These are phyloP conservation scores for Neobulgaria alba DNA, from an alignment of 2,329 filamentous ascomycete species.

Conservation along the genomic window DNA sequence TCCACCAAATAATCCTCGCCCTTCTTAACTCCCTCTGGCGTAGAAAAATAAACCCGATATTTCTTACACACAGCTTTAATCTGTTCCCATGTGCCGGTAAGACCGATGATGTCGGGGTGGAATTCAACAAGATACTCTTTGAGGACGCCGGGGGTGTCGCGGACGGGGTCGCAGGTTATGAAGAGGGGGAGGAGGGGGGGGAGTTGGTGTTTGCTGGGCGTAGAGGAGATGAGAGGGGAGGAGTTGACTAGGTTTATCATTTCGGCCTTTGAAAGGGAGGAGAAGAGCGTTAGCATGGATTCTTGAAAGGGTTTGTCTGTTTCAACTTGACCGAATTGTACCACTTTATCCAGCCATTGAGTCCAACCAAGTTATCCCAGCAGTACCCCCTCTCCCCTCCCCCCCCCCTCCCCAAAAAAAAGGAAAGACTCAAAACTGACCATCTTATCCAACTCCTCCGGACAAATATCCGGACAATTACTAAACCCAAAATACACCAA, in stretches of 20 bases:
- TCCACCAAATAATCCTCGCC: slow-evolving; percentile 97
- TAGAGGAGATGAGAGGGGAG: slow-evolving; percentile 9
- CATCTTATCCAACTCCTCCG: slow-evolving; percentile 99
- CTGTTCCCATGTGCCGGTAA: slow-evolving; percentile 90
- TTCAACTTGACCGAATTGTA: too few relatives aligned
- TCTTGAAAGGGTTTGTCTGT: too few relatives aligned
- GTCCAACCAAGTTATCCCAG: too few relatives aligned
- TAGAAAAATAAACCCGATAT: slow-evolving; percentile 96
- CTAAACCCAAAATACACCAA: slow-evolving; percentile 96
- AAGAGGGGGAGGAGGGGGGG: slow-evolving; percentile 67
- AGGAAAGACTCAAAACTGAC: slow-evolving; percentile 38
- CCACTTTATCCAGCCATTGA: too few relatives aligned
- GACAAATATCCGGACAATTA: slow-evolving; percentile 97
- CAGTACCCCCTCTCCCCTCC: not conserved
- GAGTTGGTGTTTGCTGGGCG: slow-evolving; percentile 30
- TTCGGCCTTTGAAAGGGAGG: not conserved
- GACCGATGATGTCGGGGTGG: slow-evolving; percentile 73
- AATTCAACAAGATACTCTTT: slow-evolving; percentile 86
- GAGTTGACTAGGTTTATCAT: slow-evolving; percentile 72
- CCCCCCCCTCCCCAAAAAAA: not conserved
- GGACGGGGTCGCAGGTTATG: slow-evolving; percentile 88
- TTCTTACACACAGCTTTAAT: slow-evolving; percentile 92
- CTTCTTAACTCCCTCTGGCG: slow-evolving; percentile 76
- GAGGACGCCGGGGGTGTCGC: slow-evolving; percentile 78
- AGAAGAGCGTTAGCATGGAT: too few relatives aligned